Evolutionary conservation across 140 eudicot genomes (phyloP).

Genomic region (Bidens hawaiensis): DNA sequence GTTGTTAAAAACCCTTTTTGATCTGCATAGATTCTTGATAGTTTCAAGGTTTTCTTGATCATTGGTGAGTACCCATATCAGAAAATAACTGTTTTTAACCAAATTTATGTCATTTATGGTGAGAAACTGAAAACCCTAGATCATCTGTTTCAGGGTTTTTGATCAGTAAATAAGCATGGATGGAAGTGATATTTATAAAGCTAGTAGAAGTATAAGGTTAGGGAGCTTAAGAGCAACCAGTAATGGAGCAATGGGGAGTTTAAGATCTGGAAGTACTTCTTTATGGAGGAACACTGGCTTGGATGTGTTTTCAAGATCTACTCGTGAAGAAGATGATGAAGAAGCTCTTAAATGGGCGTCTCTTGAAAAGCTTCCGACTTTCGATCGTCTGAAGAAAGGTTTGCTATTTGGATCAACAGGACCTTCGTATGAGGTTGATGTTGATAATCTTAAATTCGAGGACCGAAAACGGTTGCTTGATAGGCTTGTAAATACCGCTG

Average conservation of each 20-base stretch:
- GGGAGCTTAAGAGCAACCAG: constrained; percentile 18
- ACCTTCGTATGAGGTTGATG: constrained; percentile 43
- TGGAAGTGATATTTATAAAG: constrained; percentile 26
- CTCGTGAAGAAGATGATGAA: constrained; percentile 62
- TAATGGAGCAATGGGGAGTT: constrained; percentile 13
- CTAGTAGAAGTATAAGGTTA: constrained; percentile 28
- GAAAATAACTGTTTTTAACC: neutral
- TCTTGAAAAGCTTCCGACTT: constrained; percentile 45
- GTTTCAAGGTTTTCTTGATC: neutral
- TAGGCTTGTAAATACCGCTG: constrained; percentile 39
- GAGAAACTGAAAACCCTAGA: neutral
- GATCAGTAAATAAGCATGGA: constrained; percentile 27
- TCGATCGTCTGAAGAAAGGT: constrained; percentile 42
- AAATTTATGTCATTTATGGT: neutral
- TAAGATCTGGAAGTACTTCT: constrained; percentile 36
- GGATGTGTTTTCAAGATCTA: constrained; percentile 49
- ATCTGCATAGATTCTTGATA: neutral
- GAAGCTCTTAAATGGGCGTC: constrained; percentile 84
- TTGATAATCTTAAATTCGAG: constrained; percentile 30
- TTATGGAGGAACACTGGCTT: constrained; percentile 43
- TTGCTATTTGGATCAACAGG: constrained; percentile 39
- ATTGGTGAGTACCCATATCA: no score
- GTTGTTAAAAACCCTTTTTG: neutral
- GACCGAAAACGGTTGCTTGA: constrained; percentile 42
- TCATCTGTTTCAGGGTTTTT: neutral